These are phyloP conservation scores for Lagenaria siceraria DNA, from an alignment of 306 rosid genomes.

Conservation along the genomic window DNA sequence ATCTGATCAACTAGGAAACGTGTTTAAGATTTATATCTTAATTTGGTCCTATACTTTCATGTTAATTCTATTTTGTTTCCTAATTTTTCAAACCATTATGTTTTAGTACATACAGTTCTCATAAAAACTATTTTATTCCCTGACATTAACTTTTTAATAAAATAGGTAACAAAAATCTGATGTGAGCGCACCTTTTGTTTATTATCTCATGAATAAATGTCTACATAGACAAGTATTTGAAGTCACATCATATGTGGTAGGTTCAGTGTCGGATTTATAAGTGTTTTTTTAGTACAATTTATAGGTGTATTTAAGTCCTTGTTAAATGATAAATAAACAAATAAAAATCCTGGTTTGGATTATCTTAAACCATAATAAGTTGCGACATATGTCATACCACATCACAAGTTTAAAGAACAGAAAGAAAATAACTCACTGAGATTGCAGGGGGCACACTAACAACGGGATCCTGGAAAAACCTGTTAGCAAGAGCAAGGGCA, in stretches of 20 bases:
- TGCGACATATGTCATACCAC: not conserved
- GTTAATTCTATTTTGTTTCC: not conserved
- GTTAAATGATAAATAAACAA: not conserved
- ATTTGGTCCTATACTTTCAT: not conserved
- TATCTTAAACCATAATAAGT: not conserved
- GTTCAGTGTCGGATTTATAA: not conserved
- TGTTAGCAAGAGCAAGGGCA: slow-evolving; percentile 90
- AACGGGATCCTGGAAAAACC: slow-evolving; percentile 68
- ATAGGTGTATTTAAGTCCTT: not conserved
- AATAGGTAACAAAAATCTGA: not conserved
- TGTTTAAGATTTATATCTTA: not conserved
- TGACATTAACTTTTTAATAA: not conserved
- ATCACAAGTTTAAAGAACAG: not conserved
- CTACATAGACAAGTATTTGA: not conserved
- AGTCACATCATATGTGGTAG: not conserved
- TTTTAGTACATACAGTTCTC: not conserved
- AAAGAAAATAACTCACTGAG: slow-evolving; percentile 48
- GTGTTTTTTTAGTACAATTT: not conserved
- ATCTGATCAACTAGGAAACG: not conserved
- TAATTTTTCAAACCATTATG: not conserved
- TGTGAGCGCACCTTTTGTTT: not conserved
- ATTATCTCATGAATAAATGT: not conserved
- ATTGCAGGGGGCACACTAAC: slow-evolving; percentile 90
- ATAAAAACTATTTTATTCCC: not conserved
- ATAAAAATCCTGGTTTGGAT: not conserved